phyloP scores from a whole-genome alignment of 2,329 filamentous ascomycete species.

The Ampelomyces quisqualis region DNA sequence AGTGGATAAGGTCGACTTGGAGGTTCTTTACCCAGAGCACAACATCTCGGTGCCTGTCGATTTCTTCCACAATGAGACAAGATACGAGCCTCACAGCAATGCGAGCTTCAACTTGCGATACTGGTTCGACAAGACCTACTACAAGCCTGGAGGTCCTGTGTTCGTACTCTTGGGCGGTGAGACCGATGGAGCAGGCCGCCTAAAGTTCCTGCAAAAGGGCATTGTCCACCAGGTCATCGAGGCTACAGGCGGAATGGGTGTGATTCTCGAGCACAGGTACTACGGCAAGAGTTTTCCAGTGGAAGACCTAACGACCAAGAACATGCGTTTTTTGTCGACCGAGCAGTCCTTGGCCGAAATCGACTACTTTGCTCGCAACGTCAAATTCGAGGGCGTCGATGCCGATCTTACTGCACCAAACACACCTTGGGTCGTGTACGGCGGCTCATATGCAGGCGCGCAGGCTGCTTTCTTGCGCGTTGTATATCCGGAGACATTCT shows the following conservation, averaged over 20 bases:
- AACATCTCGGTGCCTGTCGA: constrained; percentile 65
- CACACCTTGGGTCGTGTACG: constrained; percentile 76
- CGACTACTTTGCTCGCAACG: constrained; percentile 74
- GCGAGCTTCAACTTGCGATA: constrained; percentile 71
- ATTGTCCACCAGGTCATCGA: constrained; percentile 70
- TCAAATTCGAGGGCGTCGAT: constrained; percentile 68
- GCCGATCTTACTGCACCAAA: constrained; percentile 64
- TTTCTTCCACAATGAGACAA: constrained; percentile 78
- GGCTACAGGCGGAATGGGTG: constrained; percentile 67
- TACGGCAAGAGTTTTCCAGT: constrained; percentile 76
- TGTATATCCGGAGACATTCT: constrained; percentile 76
- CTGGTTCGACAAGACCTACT: constrained; percentile 78
- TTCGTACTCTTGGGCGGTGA: constrained; percentile 76
- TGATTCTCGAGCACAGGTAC: constrained; percentile 85
- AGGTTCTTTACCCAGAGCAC: constrained; percentile 51
- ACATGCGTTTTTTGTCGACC: constrained; percentile 77
- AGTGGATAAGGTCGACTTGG: constrained; percentile 21
- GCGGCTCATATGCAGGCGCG: constrained; percentile 79
- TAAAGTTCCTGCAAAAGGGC: constrained; percentile 75
- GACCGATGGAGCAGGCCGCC: constrained; percentile 60
- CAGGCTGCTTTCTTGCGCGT: constrained; percentile 76
- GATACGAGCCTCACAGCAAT: constrained; percentile 74
- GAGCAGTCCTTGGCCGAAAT: constrained; percentile 81
- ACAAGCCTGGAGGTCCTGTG: constrained; percentile 75
- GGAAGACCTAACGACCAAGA: constrained; percentile 65